A percentile compares a stretch with the other conserved stretches of the same genome.
Evolutionary conservation across 1,139 yeast species (phyloP).

Genomic region (Eremothecium cymbalariae): DNA sequence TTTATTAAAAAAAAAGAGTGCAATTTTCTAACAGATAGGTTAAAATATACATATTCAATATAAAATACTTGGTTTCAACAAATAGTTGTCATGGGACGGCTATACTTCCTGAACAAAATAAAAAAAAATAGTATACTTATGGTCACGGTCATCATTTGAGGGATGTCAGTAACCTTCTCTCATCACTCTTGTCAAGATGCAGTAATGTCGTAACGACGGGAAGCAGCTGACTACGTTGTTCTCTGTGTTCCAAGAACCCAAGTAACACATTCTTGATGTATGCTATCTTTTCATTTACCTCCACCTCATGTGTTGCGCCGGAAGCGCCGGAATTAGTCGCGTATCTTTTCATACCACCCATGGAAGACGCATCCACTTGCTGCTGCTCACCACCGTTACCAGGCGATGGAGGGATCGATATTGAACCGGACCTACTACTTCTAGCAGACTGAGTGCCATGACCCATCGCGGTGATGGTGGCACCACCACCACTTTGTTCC

Average conservation of each 20-base stretch:
- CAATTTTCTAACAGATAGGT: too few species aligned
- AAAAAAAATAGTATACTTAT: background rate
- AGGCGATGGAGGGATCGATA: conserved; percentile 15
- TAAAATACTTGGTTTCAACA: too few species aligned
- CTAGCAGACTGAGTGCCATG: conserved; percentile 23
- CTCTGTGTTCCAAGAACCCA: conserved; percentile 85
- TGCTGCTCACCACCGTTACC: conserved; percentile 8
- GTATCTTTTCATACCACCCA: too few species aligned
- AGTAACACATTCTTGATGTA: conserved; percentile 80
- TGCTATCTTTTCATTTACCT: conserved; percentile 44
- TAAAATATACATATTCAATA: too few species aligned
- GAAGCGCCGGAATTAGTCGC: conserved; percentile 8
- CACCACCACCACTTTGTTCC: too few species aligned
- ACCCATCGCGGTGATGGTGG: too few species aligned
- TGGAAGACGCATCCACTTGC: too few species aligned
- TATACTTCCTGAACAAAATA: too few species aligned
- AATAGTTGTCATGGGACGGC: too few species aligned
- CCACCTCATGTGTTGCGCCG: conserved; percentile 28
- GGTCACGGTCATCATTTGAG: conserved; percentile 35
- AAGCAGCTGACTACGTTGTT: conserved; percentile 74
- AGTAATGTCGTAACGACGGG: conserved; percentile 79
- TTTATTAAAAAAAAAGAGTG: too few species aligned
- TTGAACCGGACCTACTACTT: conserved; percentile 23
- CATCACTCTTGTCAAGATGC: conserved; percentile 61
- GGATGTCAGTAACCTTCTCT: conserved; percentile 57